Evolutionary conservation across 2,329 filamentous ascomycete genomes (phyloP).

Genomic region (Cladosporium velox): DNA sequence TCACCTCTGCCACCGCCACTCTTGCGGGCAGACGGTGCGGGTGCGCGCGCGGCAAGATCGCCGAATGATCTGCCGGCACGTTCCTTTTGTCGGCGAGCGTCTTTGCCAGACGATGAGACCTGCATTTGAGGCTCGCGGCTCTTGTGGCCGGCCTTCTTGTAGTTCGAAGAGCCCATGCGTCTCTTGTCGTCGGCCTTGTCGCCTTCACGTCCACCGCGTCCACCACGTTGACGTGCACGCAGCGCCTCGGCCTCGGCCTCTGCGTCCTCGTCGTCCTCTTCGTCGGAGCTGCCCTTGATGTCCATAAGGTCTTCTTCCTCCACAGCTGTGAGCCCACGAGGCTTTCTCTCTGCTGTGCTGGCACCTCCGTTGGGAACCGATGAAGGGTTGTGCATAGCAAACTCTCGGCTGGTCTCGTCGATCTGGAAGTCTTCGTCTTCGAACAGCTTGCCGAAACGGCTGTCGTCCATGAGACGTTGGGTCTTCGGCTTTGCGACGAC

Average conservation of each 20-base stretch:
- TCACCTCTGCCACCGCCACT: constrained; percentile 33
- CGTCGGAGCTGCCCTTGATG: constrained; percentile 37
- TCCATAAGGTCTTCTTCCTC: constrained; percentile 60
- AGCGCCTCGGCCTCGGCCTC: constrained; percentile 32
- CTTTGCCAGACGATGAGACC: constrained; percentile 53
- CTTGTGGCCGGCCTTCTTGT: constrained; percentile 56
- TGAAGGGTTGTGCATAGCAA: constrained; percentile 85
- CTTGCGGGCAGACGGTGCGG: constrained; percentile 27
- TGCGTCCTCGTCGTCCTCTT: constrained; percentile 42
- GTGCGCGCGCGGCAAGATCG: constrained; percentile 48
- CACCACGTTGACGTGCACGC: constrained; percentile 40
- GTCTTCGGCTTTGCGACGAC: constrained; percentile 34
- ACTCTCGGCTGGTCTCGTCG: constrained; percentile 86
- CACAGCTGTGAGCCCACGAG: constrained; percentile 57
- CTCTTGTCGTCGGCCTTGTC: constrained; percentile 42
- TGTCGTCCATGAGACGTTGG: constrained; percentile 70
- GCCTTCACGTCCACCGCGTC: constrained; percentile 39
- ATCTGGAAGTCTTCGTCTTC: constrained; percentile 91
- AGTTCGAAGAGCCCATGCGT: constrained; percentile 68
- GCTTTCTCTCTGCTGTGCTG: constrained; percentile 39
- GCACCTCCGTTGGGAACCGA: constrained; percentile 51
- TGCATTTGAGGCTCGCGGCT: constrained; percentile 54
- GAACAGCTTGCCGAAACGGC: constrained; percentile 85
- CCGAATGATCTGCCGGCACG: constrained; percentile 59
- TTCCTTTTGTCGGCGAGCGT: constrained; percentile 39